Evolutionary conservation across 306 rosid species (phyloP).

Genomic region (Ziziphus jujuba): DNA sequence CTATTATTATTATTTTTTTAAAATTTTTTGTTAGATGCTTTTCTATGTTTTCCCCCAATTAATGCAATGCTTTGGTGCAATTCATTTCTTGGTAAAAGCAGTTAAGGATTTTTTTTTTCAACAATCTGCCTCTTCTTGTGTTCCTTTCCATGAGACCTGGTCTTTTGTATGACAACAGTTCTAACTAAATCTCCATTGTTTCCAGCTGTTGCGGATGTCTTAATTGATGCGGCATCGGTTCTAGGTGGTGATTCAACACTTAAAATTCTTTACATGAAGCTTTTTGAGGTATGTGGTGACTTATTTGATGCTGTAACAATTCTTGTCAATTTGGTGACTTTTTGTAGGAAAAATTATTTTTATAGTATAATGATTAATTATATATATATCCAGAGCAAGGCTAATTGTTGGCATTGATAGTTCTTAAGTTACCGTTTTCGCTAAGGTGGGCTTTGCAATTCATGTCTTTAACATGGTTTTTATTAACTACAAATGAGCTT

Average conservation of each 20-base stretch:
- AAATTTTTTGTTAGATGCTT: no score
- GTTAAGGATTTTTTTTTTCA: no score
- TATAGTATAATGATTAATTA: neutral
- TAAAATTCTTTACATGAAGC: conserved; percentile 79
- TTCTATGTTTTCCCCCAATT: neutral
- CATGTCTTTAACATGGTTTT: no score
- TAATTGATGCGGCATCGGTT: conserved; percentile 95
- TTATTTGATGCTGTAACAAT: conserved; percentile 16
- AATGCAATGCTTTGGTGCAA: neutral
- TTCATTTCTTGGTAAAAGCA: neutral
- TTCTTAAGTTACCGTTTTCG: no score
- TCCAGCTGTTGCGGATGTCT: conserved; percentile 97
- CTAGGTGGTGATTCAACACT: conserved; percentile 90
- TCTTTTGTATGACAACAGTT: conserved; percentile 14
- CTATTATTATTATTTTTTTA: no score
- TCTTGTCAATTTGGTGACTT: neutral
- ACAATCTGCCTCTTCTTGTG: neutral
- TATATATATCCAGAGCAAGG: no score
- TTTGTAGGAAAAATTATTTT: neutral
- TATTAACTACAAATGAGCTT: no score
- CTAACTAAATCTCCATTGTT: conserved; percentile 40
- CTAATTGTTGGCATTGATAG: no score
- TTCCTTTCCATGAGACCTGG: conserved; percentile 23
- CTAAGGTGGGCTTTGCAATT: no score
- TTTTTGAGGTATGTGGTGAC: conserved; percentile 72